Conservation (phyloP, 805 yeast genomes). For the Candida krabiensis region DNA sequence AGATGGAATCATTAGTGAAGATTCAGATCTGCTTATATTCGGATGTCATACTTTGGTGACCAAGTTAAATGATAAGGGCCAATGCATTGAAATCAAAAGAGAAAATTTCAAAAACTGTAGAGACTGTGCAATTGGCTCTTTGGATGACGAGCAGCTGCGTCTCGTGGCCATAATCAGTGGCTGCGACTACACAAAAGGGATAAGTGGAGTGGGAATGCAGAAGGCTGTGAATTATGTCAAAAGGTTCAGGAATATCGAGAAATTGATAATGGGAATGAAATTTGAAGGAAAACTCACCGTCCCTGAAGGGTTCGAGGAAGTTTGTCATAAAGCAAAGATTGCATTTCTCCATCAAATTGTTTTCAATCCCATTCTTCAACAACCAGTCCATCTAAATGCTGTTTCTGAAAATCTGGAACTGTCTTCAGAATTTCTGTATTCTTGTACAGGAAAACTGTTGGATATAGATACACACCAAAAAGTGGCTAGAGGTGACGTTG, state of each 20-base stretch:
- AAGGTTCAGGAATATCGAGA: conserved; percentile 50
- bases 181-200: conserved; percentile 91
- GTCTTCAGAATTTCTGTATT: conserved; percentile 20
- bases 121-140: conserved; percentile 43
- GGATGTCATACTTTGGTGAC: conserved; percentile 80
- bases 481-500: conserved; percentile 64
- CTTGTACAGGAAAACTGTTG: conserved; percentile 47
- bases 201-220: conserved; percentile 76
- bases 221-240: conserved; percentile 67
- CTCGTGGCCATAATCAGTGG: conserved; percentile 89
- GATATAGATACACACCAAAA: conserved; percentile 48
- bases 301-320: conserved; percentile 58
- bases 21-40: conserved; percentile 86
- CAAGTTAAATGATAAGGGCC: conserved; percentile 69
- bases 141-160: conserved; percentile 60
- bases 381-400: conserved; percentile 58
- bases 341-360: conserved; percentile 89
- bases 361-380: conserved; percentile 57
- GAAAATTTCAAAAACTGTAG: conserved; percentile 44
- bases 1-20: conserved; percentile 89
- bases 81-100: conserved; percentile 67
- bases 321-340: conserved; percentile 63
- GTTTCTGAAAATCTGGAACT: conserved; percentile 44
- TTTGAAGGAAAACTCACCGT: conserved; percentile 59
- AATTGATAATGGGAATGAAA: conserved; percentile 54